A percentile compares a stretch with the other conserved stretches of the same genome.
These are phyloP conservation scores for Trichoderma erinaceum DNA, from an alignment of 495 filamentous ascomycete genomes.

Conservation along the genomic window DNA sequence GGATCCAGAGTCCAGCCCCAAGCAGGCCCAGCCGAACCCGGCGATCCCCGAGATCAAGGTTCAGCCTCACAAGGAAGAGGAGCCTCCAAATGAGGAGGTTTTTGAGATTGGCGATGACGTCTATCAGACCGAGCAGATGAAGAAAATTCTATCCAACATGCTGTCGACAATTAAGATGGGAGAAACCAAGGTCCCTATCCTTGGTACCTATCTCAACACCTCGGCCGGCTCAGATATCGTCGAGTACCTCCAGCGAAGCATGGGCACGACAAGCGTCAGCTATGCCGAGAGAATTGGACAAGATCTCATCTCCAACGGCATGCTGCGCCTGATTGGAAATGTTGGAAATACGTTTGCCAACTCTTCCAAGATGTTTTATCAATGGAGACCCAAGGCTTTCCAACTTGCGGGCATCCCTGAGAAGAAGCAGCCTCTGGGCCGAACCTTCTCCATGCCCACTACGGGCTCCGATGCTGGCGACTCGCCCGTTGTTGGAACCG, in stretches of 20 bases:
- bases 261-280: constrained; percentile 74
- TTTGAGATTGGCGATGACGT: constrained; percentile 85
- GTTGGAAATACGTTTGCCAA: constrained; percentile 96
- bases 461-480: constrained; percentile 53
- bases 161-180: constrained; percentile 77
- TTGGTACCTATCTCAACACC: constrained; percentile 90
- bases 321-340: constrained; percentile 83
- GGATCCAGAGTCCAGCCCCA: constrained; percentile 56
- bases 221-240: constrained; percentile 88
- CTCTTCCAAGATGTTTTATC: constrained; percentile 93
- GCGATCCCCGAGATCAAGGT: constrained; percentile 53
- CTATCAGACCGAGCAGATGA: constrained; percentile 77
- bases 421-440: constrained; percentile 65
- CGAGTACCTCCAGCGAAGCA: constrained; percentile 84
- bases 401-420: constrained; percentile 80
- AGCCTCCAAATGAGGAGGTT: constrained; percentile 65
- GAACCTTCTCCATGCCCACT: constrained; percentile 59
- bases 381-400: constrained; percentile 91
- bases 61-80: constrained; percentile 36
- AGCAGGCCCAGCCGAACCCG: constrained; percentile 33
- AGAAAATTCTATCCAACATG: constrained; percentile 84
- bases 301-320: constrained; percentile 80
- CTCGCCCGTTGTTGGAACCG: constrained; percentile 60
- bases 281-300: constrained; percentile 92
- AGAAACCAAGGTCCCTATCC: constrained; percentile 88